phyloP scores from a whole-genome alignment of 805 yeast genomes.

The Blastobotrys chiropterorum region DNA sequence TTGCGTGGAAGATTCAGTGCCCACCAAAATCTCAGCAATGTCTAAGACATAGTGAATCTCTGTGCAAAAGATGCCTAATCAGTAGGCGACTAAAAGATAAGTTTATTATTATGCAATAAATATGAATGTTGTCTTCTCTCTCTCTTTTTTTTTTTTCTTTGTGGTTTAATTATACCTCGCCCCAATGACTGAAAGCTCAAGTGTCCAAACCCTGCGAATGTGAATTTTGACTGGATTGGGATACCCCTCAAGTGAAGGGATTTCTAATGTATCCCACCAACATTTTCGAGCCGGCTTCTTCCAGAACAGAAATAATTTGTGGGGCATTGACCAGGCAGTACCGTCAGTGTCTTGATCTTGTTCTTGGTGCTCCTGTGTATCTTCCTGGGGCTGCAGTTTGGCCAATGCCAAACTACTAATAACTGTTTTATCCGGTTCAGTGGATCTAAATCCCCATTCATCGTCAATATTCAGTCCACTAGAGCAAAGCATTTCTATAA shows the following conservation, averaged over 20 bases:
- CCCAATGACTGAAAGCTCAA: constrained; percentile 86
- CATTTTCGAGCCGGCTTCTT: constrained; percentile 97
- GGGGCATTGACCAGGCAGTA: constrained; percentile 29
- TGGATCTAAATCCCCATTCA: constrained; percentile 83
- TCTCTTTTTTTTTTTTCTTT: background rate
- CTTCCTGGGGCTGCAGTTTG: constrained; percentile 28
- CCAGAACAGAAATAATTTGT: constrained; percentile 85
- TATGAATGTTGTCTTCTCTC: background rate
- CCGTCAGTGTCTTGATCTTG: constrained; percentile 3
- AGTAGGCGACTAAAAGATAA: too few relatives aligned
- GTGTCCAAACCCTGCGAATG: constrained; percentile 92
- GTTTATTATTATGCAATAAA: background rate
- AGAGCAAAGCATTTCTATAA: constrained; percentile 88
- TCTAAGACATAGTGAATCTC: too few relatives aligned
- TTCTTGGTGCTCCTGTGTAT: background rate
- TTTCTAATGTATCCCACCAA: constrained; percentile 73
- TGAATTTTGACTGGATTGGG: constrained; percentile 58
- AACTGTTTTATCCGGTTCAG: constrained; percentile 84
- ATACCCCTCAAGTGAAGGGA: constrained; percentile 30
- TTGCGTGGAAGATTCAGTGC: too few relatives aligned
- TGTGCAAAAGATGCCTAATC: too few relatives aligned
- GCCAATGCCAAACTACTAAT: constrained; percentile 75
- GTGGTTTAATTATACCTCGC: constrained; percentile 30
- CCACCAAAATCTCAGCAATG: too few relatives aligned
- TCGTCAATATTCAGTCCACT: constrained; percentile 70